Evolutionary conservation across 2,329 filamentous ascomycete species (phyloP).

Genomic region (Fusarium metavorans): DNA sequence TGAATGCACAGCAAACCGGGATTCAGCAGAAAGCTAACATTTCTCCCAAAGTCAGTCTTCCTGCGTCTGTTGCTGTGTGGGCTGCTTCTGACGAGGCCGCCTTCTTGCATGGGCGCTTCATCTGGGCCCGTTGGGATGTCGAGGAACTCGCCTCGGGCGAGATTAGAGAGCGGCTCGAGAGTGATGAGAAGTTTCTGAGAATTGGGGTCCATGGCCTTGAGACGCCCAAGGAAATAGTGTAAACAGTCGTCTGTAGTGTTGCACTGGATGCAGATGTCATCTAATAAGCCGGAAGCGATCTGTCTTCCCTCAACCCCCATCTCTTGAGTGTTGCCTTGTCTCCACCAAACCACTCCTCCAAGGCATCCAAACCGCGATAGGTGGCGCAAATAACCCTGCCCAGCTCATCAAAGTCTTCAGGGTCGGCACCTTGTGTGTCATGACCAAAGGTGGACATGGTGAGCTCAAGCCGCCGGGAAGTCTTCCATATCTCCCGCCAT

Average conservation of each 20-base stretch:
- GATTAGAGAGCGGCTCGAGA: neutral
- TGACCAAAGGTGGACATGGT: slow-evolving; percentile 2
- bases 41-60: neutral
- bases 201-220: slow-evolving; percentile 3
- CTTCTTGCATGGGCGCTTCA: slow-evolving; percentile 1
- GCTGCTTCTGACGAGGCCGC: neutral
- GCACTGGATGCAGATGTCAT: no score
- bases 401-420: slow-evolving; percentile 9
- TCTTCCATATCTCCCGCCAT: slow-evolving; percentile 1
- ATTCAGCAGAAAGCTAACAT: neutral
- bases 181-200: slow-evolving; percentile 1
- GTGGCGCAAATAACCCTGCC: neutral
- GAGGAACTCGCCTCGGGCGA: neutral
- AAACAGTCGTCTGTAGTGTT: neutral
- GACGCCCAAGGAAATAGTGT: neutral
- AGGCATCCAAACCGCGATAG: slow-evolving; percentile 4
- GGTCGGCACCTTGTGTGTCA: neutral
- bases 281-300: neutral
- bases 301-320: slow-evolving; percentile 7
- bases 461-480: neutral
- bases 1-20: neutral
- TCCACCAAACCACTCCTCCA: slow-evolving; percentile 10
- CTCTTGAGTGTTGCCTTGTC: slow-evolving; percentile 3
- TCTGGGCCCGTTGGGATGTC: slow-evolving; percentile 10
- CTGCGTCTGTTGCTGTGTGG: slow-evolving; percentile 4